A percentile compares a stretch with the other conserved stretches of the same genome.
Evolutionary conservation across 495 filamentous ascomycete genomes (phyloP).

Genomic region (Rhypophila decipiens): DNA sequence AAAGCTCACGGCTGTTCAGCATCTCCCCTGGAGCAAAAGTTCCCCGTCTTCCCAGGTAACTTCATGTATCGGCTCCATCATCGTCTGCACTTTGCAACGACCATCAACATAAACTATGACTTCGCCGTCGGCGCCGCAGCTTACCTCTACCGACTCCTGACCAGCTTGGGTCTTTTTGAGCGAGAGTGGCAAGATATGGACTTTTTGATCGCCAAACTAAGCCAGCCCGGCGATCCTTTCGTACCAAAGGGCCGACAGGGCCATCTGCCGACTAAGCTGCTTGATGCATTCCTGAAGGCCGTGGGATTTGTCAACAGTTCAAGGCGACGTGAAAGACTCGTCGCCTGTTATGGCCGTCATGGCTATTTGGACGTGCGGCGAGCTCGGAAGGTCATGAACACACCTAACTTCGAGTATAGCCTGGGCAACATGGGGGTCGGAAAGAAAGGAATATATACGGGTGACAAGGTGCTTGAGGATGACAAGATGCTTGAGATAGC

Average conservation of each 20-base stretch:
- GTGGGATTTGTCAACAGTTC: too few species aligned
- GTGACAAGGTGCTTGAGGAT: not conserved
- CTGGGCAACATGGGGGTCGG: not conserved
- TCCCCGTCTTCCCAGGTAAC: not conserved
- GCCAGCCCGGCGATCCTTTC: not conserved
- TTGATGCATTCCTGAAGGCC: too few species aligned
- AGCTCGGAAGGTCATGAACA: too few species aligned
- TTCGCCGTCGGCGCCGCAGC: not conserved
- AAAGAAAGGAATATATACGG: not conserved
- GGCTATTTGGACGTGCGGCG: too few species aligned
- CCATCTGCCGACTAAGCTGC: too few species aligned
- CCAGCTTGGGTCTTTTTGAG: not conserved
- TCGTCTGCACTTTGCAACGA: not conserved
- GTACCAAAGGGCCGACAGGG: too few species aligned
- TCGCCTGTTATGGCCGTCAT: too few species aligned
- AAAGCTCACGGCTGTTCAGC: not conserved
- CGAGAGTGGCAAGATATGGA: not conserved
- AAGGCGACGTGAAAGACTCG: not conserved
- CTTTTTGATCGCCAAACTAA: not conserved
- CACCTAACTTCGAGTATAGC: not conserved
- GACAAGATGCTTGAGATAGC: not conserved
- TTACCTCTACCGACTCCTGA: not conserved
- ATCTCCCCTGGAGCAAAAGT: not conserved
- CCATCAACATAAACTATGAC: not conserved
- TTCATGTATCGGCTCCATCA: not conserved